These are phyloP conservation scores for Claviceps maximensis DNA, from an alignment of 2,329 filamentous ascomycete species.

Conservation along the genomic window DNA sequence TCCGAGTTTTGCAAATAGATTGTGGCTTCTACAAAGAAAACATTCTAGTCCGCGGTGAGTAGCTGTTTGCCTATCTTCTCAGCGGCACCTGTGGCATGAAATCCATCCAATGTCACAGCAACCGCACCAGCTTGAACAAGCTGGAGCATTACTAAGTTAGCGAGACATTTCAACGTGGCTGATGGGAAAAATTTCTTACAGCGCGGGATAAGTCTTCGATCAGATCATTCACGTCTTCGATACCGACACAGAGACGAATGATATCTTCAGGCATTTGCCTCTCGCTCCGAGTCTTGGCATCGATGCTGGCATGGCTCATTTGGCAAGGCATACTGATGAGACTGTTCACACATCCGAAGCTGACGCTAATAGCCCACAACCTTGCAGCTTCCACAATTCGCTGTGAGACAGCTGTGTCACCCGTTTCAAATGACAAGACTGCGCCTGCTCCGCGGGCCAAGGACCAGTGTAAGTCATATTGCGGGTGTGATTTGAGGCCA, in stretches of 20 bases:
- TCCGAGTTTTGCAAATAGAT: background rate
- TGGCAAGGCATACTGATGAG: slow-evolving; percentile 98
- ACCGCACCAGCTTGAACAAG: slow-evolving; percentile 92
- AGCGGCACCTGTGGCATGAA: slow-evolving; percentile 45
- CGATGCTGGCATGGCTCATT: slow-evolving; percentile 98
- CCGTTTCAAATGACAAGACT: slow-evolving; percentile 92
- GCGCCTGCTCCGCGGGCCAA: slow-evolving; percentile 91
- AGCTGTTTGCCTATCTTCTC: slow-evolving; percentile 16
- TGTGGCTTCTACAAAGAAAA: background rate
- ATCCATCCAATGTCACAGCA: slow-evolving; percentile 69
- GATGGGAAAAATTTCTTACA: slow-evolving; percentile 41
- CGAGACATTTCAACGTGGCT: background rate
- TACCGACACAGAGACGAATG: slow-evolving; percentile 88
- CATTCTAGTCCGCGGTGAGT: background rate
- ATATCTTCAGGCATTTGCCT: slow-evolving; percentile 93
- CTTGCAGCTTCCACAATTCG: slow-evolving; percentile 87
- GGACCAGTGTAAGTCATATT: slow-evolving; percentile 91
- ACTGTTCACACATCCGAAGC: slow-evolving; percentile 96
- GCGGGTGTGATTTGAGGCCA: slow-evolving; percentile 84
- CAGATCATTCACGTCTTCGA: slow-evolving; percentile 83
- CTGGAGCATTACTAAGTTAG: slow-evolving; percentile 24
- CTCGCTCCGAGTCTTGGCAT: slow-evolving; percentile 81
- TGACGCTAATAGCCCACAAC: slow-evolving; percentile 91
- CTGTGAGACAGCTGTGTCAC: slow-evolving; percentile 69
- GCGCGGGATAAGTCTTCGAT: slow-evolving; percentile 87